Evolutionary conservation across 768 basidiomycete species (phyloP).

Genomic region (Pisolithus orientalis): DNA sequence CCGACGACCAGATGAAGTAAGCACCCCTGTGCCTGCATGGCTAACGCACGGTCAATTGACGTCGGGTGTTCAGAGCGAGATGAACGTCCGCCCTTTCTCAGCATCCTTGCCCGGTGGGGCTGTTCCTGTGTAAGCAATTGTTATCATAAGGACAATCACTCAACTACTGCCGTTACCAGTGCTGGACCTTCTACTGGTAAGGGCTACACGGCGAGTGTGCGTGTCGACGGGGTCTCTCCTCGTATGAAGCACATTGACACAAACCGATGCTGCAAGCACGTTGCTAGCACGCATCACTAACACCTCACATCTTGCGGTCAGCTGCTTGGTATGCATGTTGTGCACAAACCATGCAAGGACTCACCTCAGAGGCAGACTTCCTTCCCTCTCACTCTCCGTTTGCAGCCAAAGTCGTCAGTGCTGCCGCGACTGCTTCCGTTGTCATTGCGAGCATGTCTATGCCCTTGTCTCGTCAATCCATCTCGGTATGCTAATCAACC

Average conservation of each 20-base stretch:
- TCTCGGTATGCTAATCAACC: slow-evolving; percentile 24
- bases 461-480: slow-evolving; percentile 18
- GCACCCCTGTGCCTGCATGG: too few species aligned
- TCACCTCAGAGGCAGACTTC: slow-evolving; percentile 22
- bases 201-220: not conserved
- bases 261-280: slow-evolving; percentile 27
- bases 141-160: too few species aligned
- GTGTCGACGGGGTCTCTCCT: not conserved
- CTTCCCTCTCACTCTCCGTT: slow-evolving; percentile 18
- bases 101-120: too few species aligned
- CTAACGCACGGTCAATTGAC: too few species aligned
- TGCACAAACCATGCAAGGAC: slow-evolving; percentile 26
- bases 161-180: too few species aligned
- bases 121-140: too few species aligned
- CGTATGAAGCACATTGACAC: slow-evolving; percentile 1
- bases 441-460: slow-evolving; percentile 24
- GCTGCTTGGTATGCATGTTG: slow-evolving; percentile 15
- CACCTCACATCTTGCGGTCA: slow-evolving; percentile 16
- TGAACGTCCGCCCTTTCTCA: too few species aligned
- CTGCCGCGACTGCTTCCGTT: slow-evolving; percentile 26
- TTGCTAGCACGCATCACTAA: slow-evolving; percentile 17
- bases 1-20: too few species aligned
- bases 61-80: too few species aligned
- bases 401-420: slow-evolving; percentile 25
- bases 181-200: too few species aligned